phyloP scores from a whole-genome alignment of 2,329 filamentous ascomycete genomes.

The Incumbomyces delicatus region DNA sequence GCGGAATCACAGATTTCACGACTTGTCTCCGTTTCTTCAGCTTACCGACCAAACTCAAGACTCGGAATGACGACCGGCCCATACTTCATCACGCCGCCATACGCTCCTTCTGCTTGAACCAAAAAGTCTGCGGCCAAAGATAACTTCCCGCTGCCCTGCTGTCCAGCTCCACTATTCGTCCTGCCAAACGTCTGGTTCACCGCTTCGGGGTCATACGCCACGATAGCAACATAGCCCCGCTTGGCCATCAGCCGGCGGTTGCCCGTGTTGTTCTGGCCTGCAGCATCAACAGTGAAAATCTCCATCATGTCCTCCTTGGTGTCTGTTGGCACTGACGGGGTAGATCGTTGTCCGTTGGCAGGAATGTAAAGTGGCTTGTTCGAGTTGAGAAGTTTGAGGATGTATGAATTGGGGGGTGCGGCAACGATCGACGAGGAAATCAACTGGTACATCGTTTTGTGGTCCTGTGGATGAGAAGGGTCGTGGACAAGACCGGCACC shows the following conservation, averaged over 20 bases:
- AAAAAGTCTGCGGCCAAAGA: conserved; percentile 94
- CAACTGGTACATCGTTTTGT: conserved; percentile 99
- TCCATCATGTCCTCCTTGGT: conserved; percentile 99
- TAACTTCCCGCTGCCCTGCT: conserved; percentile 47
- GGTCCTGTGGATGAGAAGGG: conserved; percentile 77
- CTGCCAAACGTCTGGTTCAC: conserved; percentile 41
- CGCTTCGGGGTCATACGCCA: conserved; percentile 86
- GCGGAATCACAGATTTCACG: too few species aligned
- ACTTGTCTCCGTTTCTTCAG: too few species aligned
- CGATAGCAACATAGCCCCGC: conserved; percentile 82
- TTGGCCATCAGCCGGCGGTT: conserved; percentile 87
- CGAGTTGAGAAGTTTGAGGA: conserved; percentile 78
- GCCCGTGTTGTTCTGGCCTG: conserved; percentile 63
- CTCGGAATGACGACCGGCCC: conserved; percentile 91
- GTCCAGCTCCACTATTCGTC: conserved; percentile 25
- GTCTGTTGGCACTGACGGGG: conserved; percentile 61
- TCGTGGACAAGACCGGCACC: conserved; percentile 93
- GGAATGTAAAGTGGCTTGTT: conserved; percentile 88
- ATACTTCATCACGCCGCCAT: conserved; percentile 77
- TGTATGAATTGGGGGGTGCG: conserved; percentile 71
- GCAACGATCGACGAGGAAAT: conserved; percentile 91
- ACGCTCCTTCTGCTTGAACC: conserved; percentile 51
- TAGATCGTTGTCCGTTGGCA: conserved; percentile 65
- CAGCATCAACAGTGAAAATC: conserved; percentile 91
- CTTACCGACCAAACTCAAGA: conserved; percentile 60